Evolutionary conservation across 1,284 basidiomycete genomes (phyloP).

Genomic region (Pyrrhoderma noxium): DNA sequence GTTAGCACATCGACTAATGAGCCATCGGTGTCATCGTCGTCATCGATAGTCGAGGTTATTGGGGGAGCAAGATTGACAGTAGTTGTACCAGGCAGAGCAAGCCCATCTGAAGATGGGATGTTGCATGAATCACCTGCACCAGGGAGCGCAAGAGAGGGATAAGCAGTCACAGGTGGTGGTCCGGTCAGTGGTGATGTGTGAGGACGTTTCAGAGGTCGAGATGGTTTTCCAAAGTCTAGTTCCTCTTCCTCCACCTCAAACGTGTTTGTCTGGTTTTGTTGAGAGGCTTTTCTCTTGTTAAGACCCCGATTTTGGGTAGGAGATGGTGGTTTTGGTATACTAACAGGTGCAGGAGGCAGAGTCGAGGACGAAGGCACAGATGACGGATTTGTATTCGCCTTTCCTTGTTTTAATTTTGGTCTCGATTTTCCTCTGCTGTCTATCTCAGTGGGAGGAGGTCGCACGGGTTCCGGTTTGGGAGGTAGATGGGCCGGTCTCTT

Average conservation of each 20-base stretch:
- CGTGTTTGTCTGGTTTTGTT: constrained; percentile 18
- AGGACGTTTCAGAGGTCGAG: constrained; percentile 34
- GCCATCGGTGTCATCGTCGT: constrained; percentile 42
- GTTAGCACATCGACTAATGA: constrained; percentile 40
- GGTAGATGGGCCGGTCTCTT: too few relatives aligned
- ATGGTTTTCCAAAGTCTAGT: constrained; percentile 31
- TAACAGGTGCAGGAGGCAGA: constrained; percentile 16
- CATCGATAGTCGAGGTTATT: constrained; percentile 12
- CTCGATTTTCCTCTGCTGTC: constrained; percentile 1
- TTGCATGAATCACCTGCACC: constrained; percentile 17
- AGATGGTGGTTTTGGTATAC: constrained; percentile 20
- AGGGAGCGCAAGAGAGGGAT: constrained; percentile 25
- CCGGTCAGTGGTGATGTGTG: constrained; percentile 27
- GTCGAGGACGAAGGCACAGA: background rate
- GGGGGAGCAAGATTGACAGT: constrained; percentile 19
- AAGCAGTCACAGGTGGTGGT: constrained; percentile 38
- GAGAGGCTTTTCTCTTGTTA: constrained; percentile 23
- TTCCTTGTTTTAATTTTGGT: constrained; percentile 10
- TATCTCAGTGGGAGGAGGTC: too few relatives aligned
- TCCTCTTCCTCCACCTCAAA: constrained; percentile 37
- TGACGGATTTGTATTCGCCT: constrained; percentile 3
- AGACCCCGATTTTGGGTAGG: constrained; percentile 23
- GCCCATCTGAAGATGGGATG: constrained; percentile 25
- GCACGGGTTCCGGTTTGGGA: too few relatives aligned
- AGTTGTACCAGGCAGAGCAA: constrained; percentile 23